phyloP scores from a whole-genome alignment of 2,329 filamentous ascomycete genomes.

The Ophiosphaerella korrae region DNA sequence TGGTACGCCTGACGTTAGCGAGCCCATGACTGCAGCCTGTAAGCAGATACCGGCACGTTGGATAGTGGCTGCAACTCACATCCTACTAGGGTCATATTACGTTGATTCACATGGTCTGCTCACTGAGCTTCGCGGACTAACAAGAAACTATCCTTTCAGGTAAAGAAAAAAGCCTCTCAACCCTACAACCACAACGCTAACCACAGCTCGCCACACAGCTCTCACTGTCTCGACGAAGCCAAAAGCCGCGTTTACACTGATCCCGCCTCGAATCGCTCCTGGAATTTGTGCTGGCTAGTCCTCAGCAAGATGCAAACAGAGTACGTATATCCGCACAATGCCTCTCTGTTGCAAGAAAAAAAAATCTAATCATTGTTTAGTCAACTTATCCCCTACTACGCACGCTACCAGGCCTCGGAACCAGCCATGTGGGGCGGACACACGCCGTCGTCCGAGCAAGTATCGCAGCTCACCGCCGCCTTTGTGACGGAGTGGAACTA shows the following conservation, averaged over 20 bases:
- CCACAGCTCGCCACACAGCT: slow-evolving; percentile 45
- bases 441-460: slow-evolving; percentile 61
- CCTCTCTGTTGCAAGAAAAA: not conserved
- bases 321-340: slow-evolving; percentile 51
- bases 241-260: slow-evolving; percentile 67
- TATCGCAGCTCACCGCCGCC: slow-evolving; percentile 63
- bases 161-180: slow-evolving; percentile 10
- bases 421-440: slow-evolving; percentile 73
- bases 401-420: slow-evolving; percentile 63
- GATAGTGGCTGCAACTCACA: slow-evolving; percentile 4
- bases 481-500: slow-evolving; percentile 71
- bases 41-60: slow-evolving; percentile 8
- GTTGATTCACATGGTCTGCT: slow-evolving; percentile 72
- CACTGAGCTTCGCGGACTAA: slow-evolving; percentile 71
- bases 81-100: slow-evolving; percentile 62
- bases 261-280: slow-evolving; percentile 69
- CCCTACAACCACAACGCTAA: not conserved
- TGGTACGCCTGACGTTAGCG: slow-evolving; percentile 63
- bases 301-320: slow-evolving; percentile 69
- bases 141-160: slow-evolving; percentile 68
- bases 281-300: slow-evolving; percentile 78
- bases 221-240: slow-evolving; percentile 68
- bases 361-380: slow-evolving; percentile 45
- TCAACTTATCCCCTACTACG: slow-evolving; percentile 65
- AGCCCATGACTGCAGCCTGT: slow-evolving; percentile 73